A percentile compares a stretch with the other conserved stretches of the same genome.
Evolutionary conservation across 495 filamentous ascomycete species (phyloP).

Genomic region (Parathielavia appendiculata): DNA sequence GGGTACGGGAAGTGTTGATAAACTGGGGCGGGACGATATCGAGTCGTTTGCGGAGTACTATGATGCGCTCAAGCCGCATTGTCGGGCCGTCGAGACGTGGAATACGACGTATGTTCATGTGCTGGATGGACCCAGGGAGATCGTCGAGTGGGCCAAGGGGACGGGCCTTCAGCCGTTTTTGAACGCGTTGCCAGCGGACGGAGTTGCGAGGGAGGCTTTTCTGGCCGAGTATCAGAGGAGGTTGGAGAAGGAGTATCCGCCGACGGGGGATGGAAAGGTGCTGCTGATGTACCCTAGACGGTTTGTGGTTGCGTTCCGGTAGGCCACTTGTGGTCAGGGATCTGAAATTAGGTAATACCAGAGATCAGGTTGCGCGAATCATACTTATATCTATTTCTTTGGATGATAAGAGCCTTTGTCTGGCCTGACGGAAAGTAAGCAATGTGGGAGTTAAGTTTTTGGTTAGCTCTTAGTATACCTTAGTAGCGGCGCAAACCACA

Average conservation of each 20-base stretch:
- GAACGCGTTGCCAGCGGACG: slow-evolving; percentile 4
- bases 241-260: slow-evolving; percentile 9
- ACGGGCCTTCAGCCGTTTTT: slow-evolving; percentile 51
- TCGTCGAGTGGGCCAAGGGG: slow-evolving; percentile 55
- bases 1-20: too few relatives aligned
- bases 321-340: too few relatives aligned
- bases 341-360: too few relatives aligned
- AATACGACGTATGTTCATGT: slow-evolving; percentile 50
- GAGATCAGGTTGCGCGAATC: too few relatives aligned
- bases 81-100: slow-evolving; percentile 43
- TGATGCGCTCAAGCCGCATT: slow-evolving; percentile 42
- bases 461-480: too few relatives aligned
- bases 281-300: slow-evolving; percentile 16
- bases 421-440: too few relatives aligned
- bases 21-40: slow-evolving; percentile 40
- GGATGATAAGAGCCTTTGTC: too few relatives aligned
- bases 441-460: too few relatives aligned
- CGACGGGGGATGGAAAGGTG: slow-evolving; percentile 13
- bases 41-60: slow-evolving; percentile 44
- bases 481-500: too few relatives aligned
- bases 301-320: slow-evolving; percentile 17
- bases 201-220: slow-evolving; percentile 6
- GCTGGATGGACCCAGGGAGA: slow-evolving; percentile 40
- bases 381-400: too few relatives aligned
- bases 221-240: slow-evolving; percentile 4